Conservation (phyloP, 176 grass and related monocot genomes). For the Thinopyrum elongatum region DNA sequence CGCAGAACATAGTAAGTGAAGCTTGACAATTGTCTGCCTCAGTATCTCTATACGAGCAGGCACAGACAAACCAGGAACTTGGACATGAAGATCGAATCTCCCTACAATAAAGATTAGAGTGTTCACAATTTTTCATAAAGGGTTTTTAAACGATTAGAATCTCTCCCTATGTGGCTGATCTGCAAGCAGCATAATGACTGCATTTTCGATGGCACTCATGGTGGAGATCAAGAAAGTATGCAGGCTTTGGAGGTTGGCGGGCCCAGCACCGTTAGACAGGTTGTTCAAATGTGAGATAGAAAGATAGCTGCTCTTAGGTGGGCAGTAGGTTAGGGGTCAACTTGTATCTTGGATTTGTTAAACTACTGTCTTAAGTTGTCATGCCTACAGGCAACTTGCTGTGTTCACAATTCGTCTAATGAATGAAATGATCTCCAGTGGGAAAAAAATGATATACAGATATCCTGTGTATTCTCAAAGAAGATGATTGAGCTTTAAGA, state of each 20-base stretch:
- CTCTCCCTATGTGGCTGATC: background rate
- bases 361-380: background rate
- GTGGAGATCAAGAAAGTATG: background rate
- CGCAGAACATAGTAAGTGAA: conserved; percentile 52
- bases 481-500: background rate
- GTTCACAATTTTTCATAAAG: background rate
- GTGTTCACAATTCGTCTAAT: background rate
- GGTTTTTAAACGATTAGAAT: background rate
- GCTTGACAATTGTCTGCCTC: conserved; percentile 69
- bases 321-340: background rate
- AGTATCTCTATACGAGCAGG: conserved; percentile 69
- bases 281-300: background rate
- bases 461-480: background rate
- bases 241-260: background rate
- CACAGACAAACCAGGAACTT: conserved; percentile 69
- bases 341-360: background rate
- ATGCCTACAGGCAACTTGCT: background rate
- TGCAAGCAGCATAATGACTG: background rate
- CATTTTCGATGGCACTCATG: background rate
- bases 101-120: conserved; percentile 38
- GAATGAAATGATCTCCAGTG: background rate
- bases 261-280: background rate
- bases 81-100: conserved; percentile 92
- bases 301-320: background rate
- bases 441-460: background rate